Evolutionary conservation across 495 filamentous ascomycete genomes (phyloP), one percentile per base, ranked within the genome.

Genomic region (Neurospora hispaniola): DNA sequence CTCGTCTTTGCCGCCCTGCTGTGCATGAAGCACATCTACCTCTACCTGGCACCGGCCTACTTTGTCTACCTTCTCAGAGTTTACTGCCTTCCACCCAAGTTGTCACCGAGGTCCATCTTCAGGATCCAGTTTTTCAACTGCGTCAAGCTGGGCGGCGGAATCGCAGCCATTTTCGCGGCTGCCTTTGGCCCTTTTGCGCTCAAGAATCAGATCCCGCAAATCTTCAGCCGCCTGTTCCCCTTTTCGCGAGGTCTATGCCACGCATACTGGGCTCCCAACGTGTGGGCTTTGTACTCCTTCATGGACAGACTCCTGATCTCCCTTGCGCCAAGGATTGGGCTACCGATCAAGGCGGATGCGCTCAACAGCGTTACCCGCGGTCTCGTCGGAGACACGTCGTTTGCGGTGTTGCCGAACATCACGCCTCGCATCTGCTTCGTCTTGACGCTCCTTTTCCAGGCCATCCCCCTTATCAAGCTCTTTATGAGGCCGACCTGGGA

Each of bases 221-320:
- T 99, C 42, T 80, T 96, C 66, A 89, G 89, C 74, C 85, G 96
- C 70, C 85, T 99, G 3, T 99, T 99, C 75, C 96, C 96, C 5
- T 99, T 99, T 80, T 95, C 94, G 1, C 84, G 96, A 70, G 96
- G 96, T 0, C 81, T 99, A 41, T 97, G 94, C 79, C 96, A 99
- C 84, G 96, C 96, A 0, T 99, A 99, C 80, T 99, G 96, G 96
- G 96, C 96, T 3, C 94, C 96, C 2, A 99, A 99, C 76, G 84
- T 97, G 11, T 99, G 96, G 96, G 94, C 96, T 0, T 88, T 99
- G 83, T 99, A 99, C 80, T 97, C 96, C 0, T 97, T 99, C 76
- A 80, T 87, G 0, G 96, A 99, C 76, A 86, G 96, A 69, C 82
- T 92, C 40, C 79, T 98, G 74, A 97, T 99, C 75, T 16, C 75